Evolutionary conservation across 2,329 filamentous ascomycete genomes (phyloP).

Genomic region (Lasiodiplodia citricola): DNA sequence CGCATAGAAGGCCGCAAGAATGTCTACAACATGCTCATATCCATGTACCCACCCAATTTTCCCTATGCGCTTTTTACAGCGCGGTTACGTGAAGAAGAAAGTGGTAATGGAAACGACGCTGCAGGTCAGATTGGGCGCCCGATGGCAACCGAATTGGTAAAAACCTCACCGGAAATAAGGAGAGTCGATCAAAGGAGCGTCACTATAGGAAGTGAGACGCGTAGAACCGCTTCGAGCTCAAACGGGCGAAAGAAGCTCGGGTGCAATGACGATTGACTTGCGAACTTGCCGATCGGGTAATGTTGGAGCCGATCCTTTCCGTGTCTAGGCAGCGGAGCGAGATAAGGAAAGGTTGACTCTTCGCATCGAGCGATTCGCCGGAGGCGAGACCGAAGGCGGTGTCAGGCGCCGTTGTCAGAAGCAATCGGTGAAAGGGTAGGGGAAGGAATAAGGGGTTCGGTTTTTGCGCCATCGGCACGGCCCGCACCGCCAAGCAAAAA

Average conservation of each 20-base stretch:
- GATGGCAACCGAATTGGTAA: constrained; percentile 7
- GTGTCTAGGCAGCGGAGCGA: not conserved
- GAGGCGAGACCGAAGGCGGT: constrained; percentile 20
- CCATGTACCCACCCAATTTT: constrained; percentile 18
- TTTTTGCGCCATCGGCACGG: constrained; percentile 23
- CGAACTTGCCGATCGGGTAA: constrained; percentile 10
- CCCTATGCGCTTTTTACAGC: constrained; percentile 15
- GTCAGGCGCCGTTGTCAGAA: constrained; percentile 17
- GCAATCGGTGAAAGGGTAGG: constrained; percentile 9
- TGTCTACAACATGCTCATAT: constrained; percentile 23
- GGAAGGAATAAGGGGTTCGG: constrained; percentile 21
- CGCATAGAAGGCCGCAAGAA: constrained; percentile 17
- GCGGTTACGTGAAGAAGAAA: constrained; percentile 8
- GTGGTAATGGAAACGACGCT: constrained; percentile 13
- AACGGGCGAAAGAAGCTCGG: not conserved
- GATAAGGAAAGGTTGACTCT: constrained; percentile 8
- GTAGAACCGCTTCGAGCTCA: constrained; percentile 4
- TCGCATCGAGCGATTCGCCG: constrained; percentile 10
- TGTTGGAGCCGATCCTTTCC: constrained; percentile 8
- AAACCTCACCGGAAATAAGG: constrained; percentile 17
- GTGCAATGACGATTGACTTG: constrained; percentile 6
- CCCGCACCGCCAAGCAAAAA: constrained; percentile 23
- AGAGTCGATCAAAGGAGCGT: constrained; percentile 23
- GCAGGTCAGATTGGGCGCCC: constrained; percentile 21
- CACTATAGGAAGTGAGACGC: constrained; percentile 6